Conservation (phyloP, 148 eudicot species). For the Cornus florida region DNA sequence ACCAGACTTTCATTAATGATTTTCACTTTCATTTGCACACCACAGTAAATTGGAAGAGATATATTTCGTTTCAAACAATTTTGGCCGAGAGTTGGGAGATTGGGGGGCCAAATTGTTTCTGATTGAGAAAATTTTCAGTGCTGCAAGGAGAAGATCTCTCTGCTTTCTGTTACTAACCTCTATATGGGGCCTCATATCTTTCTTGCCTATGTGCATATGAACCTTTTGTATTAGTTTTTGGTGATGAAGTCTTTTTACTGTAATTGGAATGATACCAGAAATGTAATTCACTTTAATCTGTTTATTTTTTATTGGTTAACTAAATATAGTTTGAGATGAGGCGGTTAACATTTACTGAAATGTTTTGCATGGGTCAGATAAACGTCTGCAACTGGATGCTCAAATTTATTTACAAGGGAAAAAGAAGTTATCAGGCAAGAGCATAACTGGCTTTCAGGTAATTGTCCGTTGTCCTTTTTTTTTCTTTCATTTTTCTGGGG, state of each 20-base stretch:
- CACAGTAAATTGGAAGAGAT: not conserved
- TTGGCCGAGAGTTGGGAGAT: not conserved
- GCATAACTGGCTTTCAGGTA: constrained; percentile 84
- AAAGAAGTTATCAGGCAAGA: constrained; percentile 55
- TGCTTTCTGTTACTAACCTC: too few species aligned
- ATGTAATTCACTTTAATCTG: not conserved
- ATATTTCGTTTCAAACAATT: not conserved
- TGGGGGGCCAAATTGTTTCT: not conserved
- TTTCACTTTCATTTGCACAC: not conserved
- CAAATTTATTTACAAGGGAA: constrained; percentile 45
- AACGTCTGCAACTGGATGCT: constrained; percentile 32
- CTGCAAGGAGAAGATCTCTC: too few species aligned
- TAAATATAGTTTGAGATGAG: not conserved
- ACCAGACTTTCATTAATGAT: not conserved
- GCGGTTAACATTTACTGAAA: constrained; percentile 1
- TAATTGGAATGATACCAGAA: not conserved
- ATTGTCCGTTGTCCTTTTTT: not conserved
- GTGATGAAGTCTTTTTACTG: not conserved
- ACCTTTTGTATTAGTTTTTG: not conserved
- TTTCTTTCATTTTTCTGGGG: not conserved
- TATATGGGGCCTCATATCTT: too few species aligned
- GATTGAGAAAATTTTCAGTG: too few species aligned
- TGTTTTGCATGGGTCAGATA: constrained; percentile 33
- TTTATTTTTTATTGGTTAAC: not conserved
- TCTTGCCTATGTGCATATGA: too few species aligned